A percentile compares a stretch with the other conserved stretches of the same genome.
Evolutionary conservation across 495 filamentous ascomycete genomes (phyloP).

Genomic region (Talaromyces liani): DNA sequence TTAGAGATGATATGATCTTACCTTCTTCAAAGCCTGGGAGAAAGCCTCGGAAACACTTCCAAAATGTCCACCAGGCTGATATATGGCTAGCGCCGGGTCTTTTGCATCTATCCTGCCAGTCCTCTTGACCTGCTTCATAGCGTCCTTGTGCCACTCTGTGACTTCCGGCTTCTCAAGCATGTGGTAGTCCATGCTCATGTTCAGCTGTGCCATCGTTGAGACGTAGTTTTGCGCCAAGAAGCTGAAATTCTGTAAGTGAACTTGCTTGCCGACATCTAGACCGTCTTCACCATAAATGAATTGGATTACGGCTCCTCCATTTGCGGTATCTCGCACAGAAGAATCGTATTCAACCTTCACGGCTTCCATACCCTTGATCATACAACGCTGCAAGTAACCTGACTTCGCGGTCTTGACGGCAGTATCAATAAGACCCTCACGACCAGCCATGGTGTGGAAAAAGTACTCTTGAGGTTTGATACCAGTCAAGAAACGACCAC

Average conservation of each 20-base stretch:
- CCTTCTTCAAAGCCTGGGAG: conserved; percentile 51
- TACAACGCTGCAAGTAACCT: conserved; percentile 93
- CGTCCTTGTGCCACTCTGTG: conserved; percentile 55
- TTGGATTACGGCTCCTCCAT: conserved; percentile 78
- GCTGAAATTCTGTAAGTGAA: conserved; percentile 81
- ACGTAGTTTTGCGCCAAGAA: conserved; percentile 77
- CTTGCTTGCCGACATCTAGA: conserved; percentile 88
- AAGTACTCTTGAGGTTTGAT: conserved; percentile 97
- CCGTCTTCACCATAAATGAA: conserved; percentile 98
- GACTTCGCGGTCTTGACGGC: conserved; percentile 97
- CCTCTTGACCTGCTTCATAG: conserved; percentile 72
- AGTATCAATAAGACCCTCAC: conserved; percentile 98
- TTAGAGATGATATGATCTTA: conserved; percentile 18
- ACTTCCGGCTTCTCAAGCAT: conserved; percentile 46
- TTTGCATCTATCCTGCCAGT: conserved; percentile 55
- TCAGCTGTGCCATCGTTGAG: conserved; percentile 47
- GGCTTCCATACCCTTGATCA: conserved; percentile 99
- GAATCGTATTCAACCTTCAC: conserved; percentile 86
- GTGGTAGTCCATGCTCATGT: conserved; percentile 40
- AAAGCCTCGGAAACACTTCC: conserved; percentile 90
- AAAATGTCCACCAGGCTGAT: conserved; percentile 65
- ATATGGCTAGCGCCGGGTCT: conserved; percentile 69
- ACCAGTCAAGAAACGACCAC: conserved; percentile 95
- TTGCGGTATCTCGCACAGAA: conserved; percentile 78
- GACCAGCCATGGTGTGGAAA: conserved; percentile 99